phyloP scores from a whole-genome alignment of 1,284 basidiomycete genomes.

The Puccinia polysora region DNA sequence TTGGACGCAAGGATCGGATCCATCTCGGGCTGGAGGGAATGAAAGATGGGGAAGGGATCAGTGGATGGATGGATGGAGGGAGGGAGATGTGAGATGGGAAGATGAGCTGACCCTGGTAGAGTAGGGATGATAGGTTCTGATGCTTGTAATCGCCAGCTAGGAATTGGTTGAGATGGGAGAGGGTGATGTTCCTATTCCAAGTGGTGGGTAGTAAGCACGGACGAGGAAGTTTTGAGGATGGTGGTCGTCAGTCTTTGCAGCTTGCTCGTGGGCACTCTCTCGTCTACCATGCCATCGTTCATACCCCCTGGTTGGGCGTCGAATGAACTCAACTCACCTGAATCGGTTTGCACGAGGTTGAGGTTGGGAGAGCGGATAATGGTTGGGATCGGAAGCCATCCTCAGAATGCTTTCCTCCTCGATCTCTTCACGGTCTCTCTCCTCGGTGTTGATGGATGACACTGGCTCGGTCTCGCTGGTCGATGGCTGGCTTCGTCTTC shows the following conservation, averaged over 20 bases:
- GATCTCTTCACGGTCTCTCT: no score
- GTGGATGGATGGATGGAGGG: no score
- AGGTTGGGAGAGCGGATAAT: constrained; percentile 22
- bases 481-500: no score
- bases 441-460: no score
- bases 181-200: constrained; percentile 6
- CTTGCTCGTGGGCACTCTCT: no score
- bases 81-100: no score
- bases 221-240: no score
- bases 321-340: constrained; percentile 28
- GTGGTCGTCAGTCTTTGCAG: no score
- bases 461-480: no score
- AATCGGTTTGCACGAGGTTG: constrained; percentile 36
- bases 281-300: no score
- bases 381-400: constrained; percentile 13
- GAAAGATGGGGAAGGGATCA: background rate
- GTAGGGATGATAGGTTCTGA: constrained; percentile 71
- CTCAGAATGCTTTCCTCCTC: no score
- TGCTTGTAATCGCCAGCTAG: constrained; percentile 67
- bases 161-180: constrained; percentile 48
- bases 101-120: constrained; percentile 64
- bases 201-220: no score
- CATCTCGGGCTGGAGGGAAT: constrained; percentile 20
- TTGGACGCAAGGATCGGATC: constrained; percentile 56
- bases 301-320: background rate